These are phyloP conservation scores for Cercophora sp. DNA, from an alignment of 495 filamentous ascomycete species.

Conservation along the genomic window DNA sequence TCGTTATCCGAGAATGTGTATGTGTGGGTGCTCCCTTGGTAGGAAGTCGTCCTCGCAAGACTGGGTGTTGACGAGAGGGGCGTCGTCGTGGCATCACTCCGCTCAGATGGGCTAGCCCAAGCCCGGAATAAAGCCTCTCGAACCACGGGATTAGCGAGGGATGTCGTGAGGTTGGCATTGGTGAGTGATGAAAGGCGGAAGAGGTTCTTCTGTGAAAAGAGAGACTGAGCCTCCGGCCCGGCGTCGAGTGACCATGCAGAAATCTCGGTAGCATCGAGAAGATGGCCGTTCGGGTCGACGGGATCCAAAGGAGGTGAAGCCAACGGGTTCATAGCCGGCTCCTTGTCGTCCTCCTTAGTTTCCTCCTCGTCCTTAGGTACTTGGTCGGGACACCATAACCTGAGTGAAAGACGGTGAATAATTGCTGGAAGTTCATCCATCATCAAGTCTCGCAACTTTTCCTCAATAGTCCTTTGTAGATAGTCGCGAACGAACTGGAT, in stretches of 20 bases:
- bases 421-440: constrained; percentile 98
- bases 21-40: constrained; percentile 56
- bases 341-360: constrained; percentile 44
- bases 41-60: constrained; percentile 59
- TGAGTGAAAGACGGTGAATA: constrained; percentile 86
- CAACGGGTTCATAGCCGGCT: constrained; percentile 66
- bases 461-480: constrained; percentile 92
- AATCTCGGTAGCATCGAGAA: constrained; percentile 67
- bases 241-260: constrained; percentile 71
- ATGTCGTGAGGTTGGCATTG: constrained; percentile 80
- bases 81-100: constrained; percentile 55
- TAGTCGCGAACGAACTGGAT: constrained; percentile 98
- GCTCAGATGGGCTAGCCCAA: constrained; percentile 79
- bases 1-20: constrained; percentile 58
- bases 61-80: constrained; percentile 50
- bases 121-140: constrained; percentile 83
- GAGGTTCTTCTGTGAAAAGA: constrained; percentile 90
- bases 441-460: constrained; percentile 84
- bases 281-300: constrained; percentile 70
- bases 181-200: constrained; percentile 70
- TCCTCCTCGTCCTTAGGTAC: constrained; percentile 52
- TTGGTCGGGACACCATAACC: constrained; percentile 87
- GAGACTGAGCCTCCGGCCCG: constrained; percentile 68
- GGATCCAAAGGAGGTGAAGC: constrained; percentile 74
- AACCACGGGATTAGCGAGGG: constrained; percentile 79